Percentiles rank a stretch among this genome's conserved stretches.
phyloP scores from a whole-genome alignment of 306 rosid genomes.

The Glycine latifolia region DNA sequence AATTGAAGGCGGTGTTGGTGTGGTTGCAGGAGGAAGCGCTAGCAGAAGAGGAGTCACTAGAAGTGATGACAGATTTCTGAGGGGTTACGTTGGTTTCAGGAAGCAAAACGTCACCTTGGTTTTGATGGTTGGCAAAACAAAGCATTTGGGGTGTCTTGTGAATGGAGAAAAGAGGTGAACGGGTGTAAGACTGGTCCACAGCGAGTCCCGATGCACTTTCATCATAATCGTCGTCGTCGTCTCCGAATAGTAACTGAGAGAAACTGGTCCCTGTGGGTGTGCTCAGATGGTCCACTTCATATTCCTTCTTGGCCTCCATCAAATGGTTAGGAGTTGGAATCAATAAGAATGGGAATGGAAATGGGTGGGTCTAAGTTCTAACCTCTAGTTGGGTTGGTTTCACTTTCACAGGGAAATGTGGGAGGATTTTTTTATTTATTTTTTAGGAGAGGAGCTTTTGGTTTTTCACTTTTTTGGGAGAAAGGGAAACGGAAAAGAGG shows the following conservation, averaged over 20 bases:
- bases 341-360: too few species aligned
- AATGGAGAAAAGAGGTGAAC: conserved; percentile 45
- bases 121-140: conserved; percentile 58
- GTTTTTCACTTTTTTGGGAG: too few species aligned
- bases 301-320: conserved; percentile 49
- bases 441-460: too few species aligned
- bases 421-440: too few species aligned
- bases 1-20: conserved; percentile 13
- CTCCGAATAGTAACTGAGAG: conserved; percentile 79
- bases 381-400: too few species aligned
- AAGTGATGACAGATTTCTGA: conserved; percentile 67
- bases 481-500: too few species aligned
- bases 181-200: background rate
- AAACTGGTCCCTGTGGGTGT: conserved; percentile 61
- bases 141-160: conserved; percentile 75
- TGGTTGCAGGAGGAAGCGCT: conserved; percentile 70
- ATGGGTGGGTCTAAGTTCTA: too few species aligned
- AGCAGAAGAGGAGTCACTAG: conserved; percentile 69
- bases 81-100: background rate
- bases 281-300: conserved; percentile 47
- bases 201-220: conserved; percentile 37
- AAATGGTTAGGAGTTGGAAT: too few species aligned
- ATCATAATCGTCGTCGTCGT: conserved; percentile 45
- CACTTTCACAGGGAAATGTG: too few species aligned
- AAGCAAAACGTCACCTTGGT: background rate